Percentiles rank a stretch among this genome's conserved stretches.
phyloP scores from a whole-genome alignment of 257 asterid genomes.

The Primulina tabacum region DNA sequence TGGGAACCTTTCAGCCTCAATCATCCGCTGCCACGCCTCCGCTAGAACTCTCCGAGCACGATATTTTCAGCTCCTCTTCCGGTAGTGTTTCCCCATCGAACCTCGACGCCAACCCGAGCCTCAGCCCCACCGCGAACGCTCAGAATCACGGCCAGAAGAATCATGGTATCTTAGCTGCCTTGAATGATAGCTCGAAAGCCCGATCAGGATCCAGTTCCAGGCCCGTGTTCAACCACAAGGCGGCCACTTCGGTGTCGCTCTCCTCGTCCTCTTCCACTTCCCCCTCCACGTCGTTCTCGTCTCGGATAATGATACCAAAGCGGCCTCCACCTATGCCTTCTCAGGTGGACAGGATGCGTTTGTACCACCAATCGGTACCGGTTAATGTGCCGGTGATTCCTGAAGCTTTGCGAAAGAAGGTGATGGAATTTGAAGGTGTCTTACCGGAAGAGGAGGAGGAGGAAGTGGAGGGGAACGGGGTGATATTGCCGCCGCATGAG shows the following conservation, averaged over 20 bases:
- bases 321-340: constrained; percentile 37
- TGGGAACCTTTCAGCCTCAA: constrained; percentile 33
- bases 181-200: constrained; percentile 30
- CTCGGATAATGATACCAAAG: constrained; percentile 47
- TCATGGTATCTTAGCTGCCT: constrained; percentile 59
- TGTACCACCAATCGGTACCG: constrained; percentile 58
- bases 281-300: constrained; percentile 32
- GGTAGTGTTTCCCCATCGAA: constrained; percentile 31
- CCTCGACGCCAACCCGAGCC: constrained; percentile 20
- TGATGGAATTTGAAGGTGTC: constrained; percentile 35
- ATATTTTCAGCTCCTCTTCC: constrained; percentile 46
- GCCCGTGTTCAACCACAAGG: constrained; percentile 67
- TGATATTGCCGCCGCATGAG: constrained; percentile 66
- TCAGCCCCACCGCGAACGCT: constrained; percentile 13
- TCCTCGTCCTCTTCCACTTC: constrained; percentile 45
- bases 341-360: constrained; percentile 20
- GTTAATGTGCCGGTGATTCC: constrained; percentile 58
- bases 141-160: constrained; percentile 18
- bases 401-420: constrained; percentile 36
- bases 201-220: constrained; percentile 36
- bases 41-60: constrained; percentile 58
- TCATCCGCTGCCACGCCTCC: constrained; percentile 28
- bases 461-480: constrained; percentile 22
- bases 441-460: constrained; percentile 24
- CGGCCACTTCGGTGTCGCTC: constrained; percentile 36